Percentiles rank a stretch among this genome's conserved stretches.
Conservation (phyloP, 805 yeast genomes). For the Millerozyma acaciae region DNA sequence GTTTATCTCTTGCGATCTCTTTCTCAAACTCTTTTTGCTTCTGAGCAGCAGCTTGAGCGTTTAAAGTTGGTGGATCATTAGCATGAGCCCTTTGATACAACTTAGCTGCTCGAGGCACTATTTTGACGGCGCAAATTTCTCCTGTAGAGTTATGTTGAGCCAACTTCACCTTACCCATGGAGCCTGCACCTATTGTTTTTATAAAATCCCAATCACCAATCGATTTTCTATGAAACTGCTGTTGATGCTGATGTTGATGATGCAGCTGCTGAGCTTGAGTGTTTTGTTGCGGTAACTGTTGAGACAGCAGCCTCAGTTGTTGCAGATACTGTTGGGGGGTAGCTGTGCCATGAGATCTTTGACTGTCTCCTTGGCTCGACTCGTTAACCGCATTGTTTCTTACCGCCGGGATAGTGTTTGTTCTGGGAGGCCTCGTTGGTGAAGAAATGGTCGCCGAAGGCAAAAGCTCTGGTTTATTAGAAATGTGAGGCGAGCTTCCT, state of each 20-base stretch:
- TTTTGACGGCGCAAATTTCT: conserved; percentile 87
- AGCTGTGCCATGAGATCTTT: too few species aligned
- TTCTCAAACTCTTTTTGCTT: conserved; percentile 70
- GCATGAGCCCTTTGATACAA: conserved; percentile 69
- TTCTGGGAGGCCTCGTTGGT: conserved; percentile 5
- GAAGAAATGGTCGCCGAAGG: conserved; percentile 30
- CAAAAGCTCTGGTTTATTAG: conserved; percentile 18
- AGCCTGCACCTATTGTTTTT: conserved; percentile 95
- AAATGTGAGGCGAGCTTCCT: background rate
- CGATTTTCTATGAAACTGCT: conserved; percentile 75
- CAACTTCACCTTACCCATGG: conserved; percentile 97
- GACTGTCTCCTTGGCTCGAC: conserved; percentile 3
- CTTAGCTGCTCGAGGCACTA: conserved; percentile 85
- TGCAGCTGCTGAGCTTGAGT: conserved; percentile 5
- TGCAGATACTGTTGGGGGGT: conserved; percentile 5
- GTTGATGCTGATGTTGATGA: conserved; percentile 15
- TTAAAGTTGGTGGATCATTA: conserved; percentile 62
- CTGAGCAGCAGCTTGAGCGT: conserved; percentile 53
- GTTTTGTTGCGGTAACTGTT: conserved; percentile 3
- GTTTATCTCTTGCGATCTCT: conserved; percentile 83
- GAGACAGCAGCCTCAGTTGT: conserved; percentile 5
- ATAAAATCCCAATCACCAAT: conserved; percentile 97
- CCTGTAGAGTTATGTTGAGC: conserved; percentile 81
- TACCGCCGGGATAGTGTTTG: conserved; percentile 1
- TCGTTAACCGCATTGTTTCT: conserved; percentile 1